Base-by-base conservation (phyloP, 805 yeast species). In the Suhomyces pyralidae region DNA sequence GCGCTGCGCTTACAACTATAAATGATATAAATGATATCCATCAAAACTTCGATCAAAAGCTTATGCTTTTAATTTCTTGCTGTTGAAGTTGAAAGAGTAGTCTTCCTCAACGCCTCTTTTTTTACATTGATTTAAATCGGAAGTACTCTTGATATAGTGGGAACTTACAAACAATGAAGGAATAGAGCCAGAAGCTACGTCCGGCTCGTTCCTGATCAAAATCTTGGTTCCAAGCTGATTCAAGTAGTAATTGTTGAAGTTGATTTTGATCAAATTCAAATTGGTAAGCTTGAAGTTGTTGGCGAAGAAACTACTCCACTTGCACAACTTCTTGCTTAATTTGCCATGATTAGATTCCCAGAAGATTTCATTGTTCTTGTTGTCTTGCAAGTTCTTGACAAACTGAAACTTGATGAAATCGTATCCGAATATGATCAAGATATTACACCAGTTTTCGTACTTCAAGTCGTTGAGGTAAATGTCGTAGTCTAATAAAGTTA, bases 401-500 rank as follows among this genome's bases (percentile, higher is more conserved):
- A 63, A 63, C 56, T 75, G 79, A 51, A 55, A 53, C 52, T 65
- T 64, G 45, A 75, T 71, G 48, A 75, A 75, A 55, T 75, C 79
- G 56, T 75, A 75, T 14, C 77, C 78, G 56, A 75, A 73, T 26
- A 75, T 72, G 40, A 70, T 59, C 25, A 75, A 61, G 42, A 74
- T 64, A 55, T 75, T 73, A 61, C 80, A 75, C 79, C 79, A 75
- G 55, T 73, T 74, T 52, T 74, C 77, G 61, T 80, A 84, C 40
- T 74, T 72, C 20, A 66, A 65, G 25, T 70, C 74, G 45, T 81
- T 79, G 43, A 88, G 72, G 64, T 78, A 81, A 28, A 86, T 63
- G 42, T 80, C 73, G 73, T 85, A 88, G 60, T 83, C 77, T 50
- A 89, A 73, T 6, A 77, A 66, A 38, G 68, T 62, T 56, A 89